Evolutionary conservation across 192 early-diverging fungal genomes (phyloP), one percentile per base, ranked within the genome.

Genomic region (Backusella luteola): DNA sequence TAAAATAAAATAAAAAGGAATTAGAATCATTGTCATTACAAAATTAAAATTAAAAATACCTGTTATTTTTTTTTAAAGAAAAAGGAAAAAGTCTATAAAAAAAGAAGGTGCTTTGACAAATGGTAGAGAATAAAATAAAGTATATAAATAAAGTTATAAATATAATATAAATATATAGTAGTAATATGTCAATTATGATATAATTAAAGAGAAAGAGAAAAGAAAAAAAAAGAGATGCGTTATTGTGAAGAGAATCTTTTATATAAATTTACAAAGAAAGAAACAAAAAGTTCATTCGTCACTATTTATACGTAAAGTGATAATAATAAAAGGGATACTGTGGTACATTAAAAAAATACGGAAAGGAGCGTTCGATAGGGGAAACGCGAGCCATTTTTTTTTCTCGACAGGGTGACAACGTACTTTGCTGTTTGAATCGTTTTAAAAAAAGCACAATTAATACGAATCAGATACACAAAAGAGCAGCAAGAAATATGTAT

Each of bases 251-350:
- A 63, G 21, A 5, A 9, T 29, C 12, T 29, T 29, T 63, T 63
- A 63, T 63, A 63, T 26, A 29, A 63, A 26, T 63, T 63, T 29
- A 63, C 56, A 56, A 11, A 56, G 53, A 23, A 7, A 56, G 19
- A 29, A 63, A 63, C 19, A 23, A 14, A 63, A 63, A 15, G 11
- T 29, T 29, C 56, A 63, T 63, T 63, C 56, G 56, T 63, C 56
- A 63, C 56, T 63, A 63, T 63, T 63, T 63, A 63, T 63, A 63
- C 56, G 56, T 26, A 63, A n/a, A 63, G 56, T 63, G n/a, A 63
- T 29, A 63, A 63, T 49, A 49, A 49, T 49, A 49, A 59, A 59
- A 63, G 56, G 56, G 56, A 63, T 63, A 12, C 46, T 63, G 56
- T 63, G 56, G 56, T 26, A 63, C 56, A 63, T 63, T 63, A 29